Evolutionary conservation across 2,329 filamentous ascomycete genomes (phyloP), one percentile per base, ranked within the genome.

Genomic region (Aspergillus brunneoviolaceus): DNA sequence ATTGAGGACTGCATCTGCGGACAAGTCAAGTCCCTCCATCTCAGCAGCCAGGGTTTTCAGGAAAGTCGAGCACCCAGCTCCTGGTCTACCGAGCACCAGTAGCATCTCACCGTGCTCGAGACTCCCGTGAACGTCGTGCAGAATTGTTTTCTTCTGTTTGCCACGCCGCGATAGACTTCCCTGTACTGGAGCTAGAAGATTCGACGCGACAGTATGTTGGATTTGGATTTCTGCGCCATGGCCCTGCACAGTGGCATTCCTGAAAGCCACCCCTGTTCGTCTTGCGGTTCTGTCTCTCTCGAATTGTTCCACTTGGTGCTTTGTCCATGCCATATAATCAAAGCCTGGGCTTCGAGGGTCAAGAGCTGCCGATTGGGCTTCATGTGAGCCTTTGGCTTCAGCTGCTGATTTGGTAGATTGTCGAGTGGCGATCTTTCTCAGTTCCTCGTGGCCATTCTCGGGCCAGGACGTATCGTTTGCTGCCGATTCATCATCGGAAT

Each of bases 41-140:
- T 96, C 90, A 60, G 92, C 92, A 12, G 90, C 85, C 60, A 96
- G 83, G 0, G 90, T 89, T 80, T 96, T 96, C 61, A 96, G 80
- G 64, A 96, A 87, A 1, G 92, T 96, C 12, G 89, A 91, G 76
- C 92, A 96, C 49, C 78, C 78, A 60, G 71, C 73, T 6, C 77
- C 76, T 6, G 77, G 76, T 21, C 74, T 69, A 21, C 77, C 76
- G 3, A 78, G 67, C 5, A 79, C 77, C 53, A 78, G 71, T 5
- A 77, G 65, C 64, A 78, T 64, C 57, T 78, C 84, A 1, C 83
- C 82, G 58, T 76, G 78, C 60, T 80, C 80, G 55, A 86, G 69
- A 0, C 81, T 69, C 10, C 83, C 83, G 62, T 85, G 77, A 61
- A 85, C 85, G 56, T 81, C 76, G 50, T 76, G 78, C 23, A 86